Base-by-base conservation (phyloP, 768 basidiomycete species). In the Megacollybia marginata region DNA sequence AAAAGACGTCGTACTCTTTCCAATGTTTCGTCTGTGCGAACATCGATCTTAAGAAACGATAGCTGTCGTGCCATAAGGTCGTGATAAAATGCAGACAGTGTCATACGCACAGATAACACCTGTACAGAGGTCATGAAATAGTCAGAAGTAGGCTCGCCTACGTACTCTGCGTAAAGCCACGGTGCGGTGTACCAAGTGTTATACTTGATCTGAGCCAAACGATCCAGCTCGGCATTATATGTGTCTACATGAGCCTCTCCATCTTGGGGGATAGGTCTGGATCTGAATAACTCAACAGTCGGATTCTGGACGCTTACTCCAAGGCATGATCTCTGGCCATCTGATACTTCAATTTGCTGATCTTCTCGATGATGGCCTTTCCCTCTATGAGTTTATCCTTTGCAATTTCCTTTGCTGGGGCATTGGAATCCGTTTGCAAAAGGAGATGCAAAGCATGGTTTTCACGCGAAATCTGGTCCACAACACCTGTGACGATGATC, bases 151-250 rank as follows among this genome's bases (percentile, higher is more conserved):
- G 31, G 19, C 53, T 46, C 49, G 35, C 51, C 52, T 48, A 67
- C 86, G 55, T 70, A 96, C 85, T 97, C 95, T 50, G 92, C 92
- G 63, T 76, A 97, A n/a, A 99, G 74, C 95, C 95, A 99, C 1
- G 93, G 91, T 5, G 89, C 82, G 8, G 80, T 87, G 61, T 91
- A 92, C 95, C 95, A 99, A 0, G 85, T 88, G 52, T 83, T 75
- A 57, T 74, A 71, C 3, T 65, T 62, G 1, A 70, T 62, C 23
- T 69, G 63, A 0, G 68, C 67, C 1, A 88, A 72, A 1, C 65
- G 62, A 5, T 63, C 63, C 11, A 99, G 71, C 54, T 92, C 85
- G 0, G 67, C 57, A 55, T 99, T 97, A 69, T 92, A 98, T n/a
- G 74, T 66, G 0, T 79, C 73, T 5, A 80, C 69, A 47, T 80